phyloP scores from a whole-genome alignment of 176 grass and related monocot species.

The Pharus latifolius region DNA sequence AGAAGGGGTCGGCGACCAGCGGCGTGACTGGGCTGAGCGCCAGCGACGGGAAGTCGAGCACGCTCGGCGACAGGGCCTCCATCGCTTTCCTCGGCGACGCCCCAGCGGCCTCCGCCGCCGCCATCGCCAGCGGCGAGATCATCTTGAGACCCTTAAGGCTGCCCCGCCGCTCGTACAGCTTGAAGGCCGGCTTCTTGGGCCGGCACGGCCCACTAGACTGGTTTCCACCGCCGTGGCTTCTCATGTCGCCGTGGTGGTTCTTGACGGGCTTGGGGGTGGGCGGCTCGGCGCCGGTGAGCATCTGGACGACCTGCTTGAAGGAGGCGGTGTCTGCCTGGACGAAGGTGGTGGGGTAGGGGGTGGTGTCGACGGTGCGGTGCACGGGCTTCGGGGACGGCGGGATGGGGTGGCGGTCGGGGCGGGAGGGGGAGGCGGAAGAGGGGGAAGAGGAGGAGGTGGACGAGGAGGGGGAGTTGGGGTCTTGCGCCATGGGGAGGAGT shows the following conservation, averaged over 20 bases:
- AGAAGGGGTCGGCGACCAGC: slow-evolving; percentile 61
- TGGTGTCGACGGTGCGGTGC: slow-evolving; percentile 58
- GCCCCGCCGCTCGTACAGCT: slow-evolving; percentile 72
- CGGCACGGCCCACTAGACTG: slow-evolving; percentile 15
- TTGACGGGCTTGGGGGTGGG: slow-evolving; percentile 20
- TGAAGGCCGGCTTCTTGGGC: slow-evolving; percentile 55
- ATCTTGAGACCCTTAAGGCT: slow-evolving; percentile 57
- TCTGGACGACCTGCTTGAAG: slow-evolving; percentile 88
- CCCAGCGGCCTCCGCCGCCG: slow-evolving; percentile 22
- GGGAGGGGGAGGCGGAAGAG: background rate
- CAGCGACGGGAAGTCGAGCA: slow-evolving; percentile 74
- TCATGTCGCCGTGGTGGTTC: background rate
- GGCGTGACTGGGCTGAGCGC: slow-evolving; percentile 79
- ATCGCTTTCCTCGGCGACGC: slow-evolving; percentile 27
- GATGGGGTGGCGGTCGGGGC: background rate
- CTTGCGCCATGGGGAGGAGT: slow-evolving; percentile 21
- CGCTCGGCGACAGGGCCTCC: slow-evolving; percentile 51
- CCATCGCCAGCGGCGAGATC: slow-evolving; percentile 59
- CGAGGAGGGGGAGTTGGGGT: slow-evolving; percentile 13
- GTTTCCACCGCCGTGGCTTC: background rate
- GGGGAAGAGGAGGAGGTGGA: slow-evolving; percentile 9
- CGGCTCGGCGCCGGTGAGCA: slow-evolving; percentile 55
- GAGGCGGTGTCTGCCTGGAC: slow-evolving; percentile 66
- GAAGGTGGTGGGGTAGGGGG: slow-evolving; percentile 77
- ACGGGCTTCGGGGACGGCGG: slow-evolving; percentile 27